Evolutionary conservation across 768 basidiomycete genomes (phyloP), one percentile per base, ranked within the genome.

Genomic region (Coprinopsis sp.): DNA sequence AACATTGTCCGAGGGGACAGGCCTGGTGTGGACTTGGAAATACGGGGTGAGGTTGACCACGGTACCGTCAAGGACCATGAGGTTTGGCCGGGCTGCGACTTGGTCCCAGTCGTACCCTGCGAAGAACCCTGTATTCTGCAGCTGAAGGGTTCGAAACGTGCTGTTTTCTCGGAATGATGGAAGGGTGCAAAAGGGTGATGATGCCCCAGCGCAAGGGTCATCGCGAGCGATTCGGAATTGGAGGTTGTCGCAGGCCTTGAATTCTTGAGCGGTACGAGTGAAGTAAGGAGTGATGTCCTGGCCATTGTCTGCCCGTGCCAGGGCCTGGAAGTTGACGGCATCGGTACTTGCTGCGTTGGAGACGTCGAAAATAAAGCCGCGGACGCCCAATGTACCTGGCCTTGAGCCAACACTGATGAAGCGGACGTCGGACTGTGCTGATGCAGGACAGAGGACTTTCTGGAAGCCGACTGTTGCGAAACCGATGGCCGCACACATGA

Each of bases 391-490:
- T 13, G 84, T 85, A 13, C n/a, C 18, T 31, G 72, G 53, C 4
- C 61, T 59, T 16, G 77, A 65, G 16, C 84, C 87, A 2, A 89
- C 71, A 34, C 75, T 65, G 21, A 79, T 62, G 56, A 78, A 82
- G 44, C 62, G 60, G 52, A 63, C 64, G 47, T 69, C 72, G 25
- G 67, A 70, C 56, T 59, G 68, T 25, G 63, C 67, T 44, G 67
- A 71, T 54, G 67, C 68, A 1, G 94, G 92, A 68, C 96, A 99
- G 24, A 99, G 78, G 36, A 91, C 90, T 56, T 82, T 83, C 67
- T 96, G 90, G 37, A 95, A 81, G 28, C 95, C 95, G 54, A 99
- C 90, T 30, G 96, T 99, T 46, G 85, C 75, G 67, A 99, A 99
- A 8, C 91, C 95, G 43, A 97, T 78, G 36, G 71, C 64, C 16